phyloP scores from a whole-genome alignment of 2,329 filamentous ascomycete genomes.

The Cyanodermella asteris region DNA sequence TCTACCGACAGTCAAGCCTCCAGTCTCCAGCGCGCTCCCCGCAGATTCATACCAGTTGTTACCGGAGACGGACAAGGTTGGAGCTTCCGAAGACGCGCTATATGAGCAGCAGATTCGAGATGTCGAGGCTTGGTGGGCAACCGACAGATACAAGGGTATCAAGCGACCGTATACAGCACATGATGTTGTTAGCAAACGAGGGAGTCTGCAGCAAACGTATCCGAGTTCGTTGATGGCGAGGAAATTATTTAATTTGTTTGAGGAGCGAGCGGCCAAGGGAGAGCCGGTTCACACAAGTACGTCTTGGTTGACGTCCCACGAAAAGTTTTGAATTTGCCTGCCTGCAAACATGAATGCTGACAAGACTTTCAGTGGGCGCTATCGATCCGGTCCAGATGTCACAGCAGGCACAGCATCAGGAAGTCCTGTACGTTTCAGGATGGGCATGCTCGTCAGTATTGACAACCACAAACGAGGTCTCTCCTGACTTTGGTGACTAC shows the following conservation, averaged over 20 bases:
- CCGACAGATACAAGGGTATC: slow-evolving; percentile 68
- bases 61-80: slow-evolving; percentile 53
- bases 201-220: slow-evolving; percentile 67
- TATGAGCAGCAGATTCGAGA: slow-evolving; percentile 68
- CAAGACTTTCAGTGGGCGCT: slow-evolving; percentile 51
- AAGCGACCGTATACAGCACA: slow-evolving; percentile 76
- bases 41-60: slow-evolving; percentile 74
- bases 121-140: slow-evolving; percentile 78
- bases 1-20: slow-evolving; percentile 33
- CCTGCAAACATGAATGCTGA: no score
- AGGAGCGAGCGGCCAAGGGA: slow-evolving; percentile 53
- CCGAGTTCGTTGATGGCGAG: slow-evolving; percentile 86
- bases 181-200: slow-evolving; percentile 84
- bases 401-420: slow-evolving; percentile 87
- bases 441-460: slow-evolving; percentile 93
- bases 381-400: slow-evolving; percentile 99
- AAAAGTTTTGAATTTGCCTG: slow-evolving; percentile 6
- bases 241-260: slow-evolving; percentile 79
- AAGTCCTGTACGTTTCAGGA: slow-evolving; percentile 86
- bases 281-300: slow-evolving; percentile 83
- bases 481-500: slow-evolving; percentile 93
- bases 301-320: slow-evolving; percentile 13
- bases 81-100: slow-evolving; percentile 60
- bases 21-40: slow-evolving; percentile 37
- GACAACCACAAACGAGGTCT: slow-evolving; percentile 90